Base-by-base conservation (phyloP, 2,329 filamentous ascomycete genomes). In the Metarhizium guizhouense region DNA sequence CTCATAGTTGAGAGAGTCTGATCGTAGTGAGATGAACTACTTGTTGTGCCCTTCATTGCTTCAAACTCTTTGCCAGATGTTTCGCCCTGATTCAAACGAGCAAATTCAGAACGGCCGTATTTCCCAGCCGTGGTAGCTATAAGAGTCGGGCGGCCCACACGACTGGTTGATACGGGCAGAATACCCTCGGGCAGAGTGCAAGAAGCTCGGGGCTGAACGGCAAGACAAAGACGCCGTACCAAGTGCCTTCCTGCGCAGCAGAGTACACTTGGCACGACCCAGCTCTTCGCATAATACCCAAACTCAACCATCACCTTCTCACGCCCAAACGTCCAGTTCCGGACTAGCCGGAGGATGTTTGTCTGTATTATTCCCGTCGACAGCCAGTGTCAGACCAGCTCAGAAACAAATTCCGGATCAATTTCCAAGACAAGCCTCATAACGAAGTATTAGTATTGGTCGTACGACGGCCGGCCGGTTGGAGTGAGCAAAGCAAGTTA, bases 341-440 rank as follows among this genome's bases (percentile, higher is more conserved):
- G 40, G 42, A 38, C 52, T 52, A 49, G 50, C 52, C 14, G 47
- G 58, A 55, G 59, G 63, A 53, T n/a, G 30, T 34, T 29, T n/a
- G 59, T 63, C 63, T 49, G 14, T 42, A 62, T 61, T 65, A 61
- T 64, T 68, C 66, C 68, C 70, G 69, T 72, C 67, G 71, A 74
- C 75, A 76, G 58, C 72, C 73, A 72, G 74, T 75, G 74, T 70
- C 66, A 66, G 67, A 63, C 65, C 67, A 63, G 59, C 59, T 62
- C 62, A 58, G 54, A 16, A 55, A 60, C 52, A 66, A 69, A 75
- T 72, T 60, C 69, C 72, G 61, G 73, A 74, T 74, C 72, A 52
- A 38, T 53, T 43, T 43, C 60, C 60, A 59, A 63, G 61, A 54
- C 61, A 64, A 63, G 67, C 67, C 66, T 71, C 65, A 64, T 61